A percentile compares a stretch with the other conserved stretches of the same genome.
phyloP scores from a whole-genome alignment of 2,329 filamentous ascomycete genomes.

The Sarocladium oryzae region DNA sequence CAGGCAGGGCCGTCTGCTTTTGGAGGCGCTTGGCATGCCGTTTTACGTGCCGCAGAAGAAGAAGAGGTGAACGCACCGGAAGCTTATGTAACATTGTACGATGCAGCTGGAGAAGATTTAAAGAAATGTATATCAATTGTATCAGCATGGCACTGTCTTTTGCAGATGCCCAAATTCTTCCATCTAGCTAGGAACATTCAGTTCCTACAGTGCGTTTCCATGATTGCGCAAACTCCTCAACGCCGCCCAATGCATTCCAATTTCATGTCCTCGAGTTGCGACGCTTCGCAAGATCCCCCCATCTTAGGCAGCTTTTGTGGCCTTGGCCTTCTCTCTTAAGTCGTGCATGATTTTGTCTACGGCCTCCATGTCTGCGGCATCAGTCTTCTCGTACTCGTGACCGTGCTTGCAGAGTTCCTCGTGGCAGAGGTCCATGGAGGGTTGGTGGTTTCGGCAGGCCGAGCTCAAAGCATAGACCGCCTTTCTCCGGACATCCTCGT shows the following conservation, averaged over 20 bases:
- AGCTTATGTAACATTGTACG: slow-evolving; percentile 3
- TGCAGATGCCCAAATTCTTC: slow-evolving; percentile 12
- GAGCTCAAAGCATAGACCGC: slow-evolving; percentile 85
- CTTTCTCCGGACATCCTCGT: slow-evolving; percentile 68
- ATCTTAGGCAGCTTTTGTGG: background rate
- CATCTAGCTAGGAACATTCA: slow-evolving; percentile 1
- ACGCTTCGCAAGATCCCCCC: background rate
- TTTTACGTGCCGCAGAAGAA: slow-evolving; percentile 55
- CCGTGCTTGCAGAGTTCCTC: slow-evolving; percentile 53
- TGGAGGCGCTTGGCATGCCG: slow-evolving; percentile 45
- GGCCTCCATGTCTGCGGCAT: slow-evolving; percentile 81
- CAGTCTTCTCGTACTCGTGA: slow-evolving; percentile 53
- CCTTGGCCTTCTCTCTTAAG: slow-evolving; percentile 49
- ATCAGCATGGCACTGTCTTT: slow-evolving; percentile 14
- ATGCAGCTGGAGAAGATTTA: background rate
- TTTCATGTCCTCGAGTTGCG: background rate
- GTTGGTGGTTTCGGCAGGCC: slow-evolving; percentile 82
- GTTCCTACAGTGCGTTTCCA: background rate
- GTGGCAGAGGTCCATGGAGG: slow-evolving; percentile 64
- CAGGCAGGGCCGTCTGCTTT: slow-evolving; percentile 72
- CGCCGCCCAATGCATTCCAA: background rate
- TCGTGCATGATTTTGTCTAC: slow-evolving; percentile 69
- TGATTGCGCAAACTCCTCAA: slow-evolving; percentile 3
- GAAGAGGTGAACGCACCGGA: background rate
- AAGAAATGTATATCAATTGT: slow-evolving; percentile 14